Base-by-base conservation (phyloP, 352 stramenopile genomes). In the Pythium graminicola region DNA sequence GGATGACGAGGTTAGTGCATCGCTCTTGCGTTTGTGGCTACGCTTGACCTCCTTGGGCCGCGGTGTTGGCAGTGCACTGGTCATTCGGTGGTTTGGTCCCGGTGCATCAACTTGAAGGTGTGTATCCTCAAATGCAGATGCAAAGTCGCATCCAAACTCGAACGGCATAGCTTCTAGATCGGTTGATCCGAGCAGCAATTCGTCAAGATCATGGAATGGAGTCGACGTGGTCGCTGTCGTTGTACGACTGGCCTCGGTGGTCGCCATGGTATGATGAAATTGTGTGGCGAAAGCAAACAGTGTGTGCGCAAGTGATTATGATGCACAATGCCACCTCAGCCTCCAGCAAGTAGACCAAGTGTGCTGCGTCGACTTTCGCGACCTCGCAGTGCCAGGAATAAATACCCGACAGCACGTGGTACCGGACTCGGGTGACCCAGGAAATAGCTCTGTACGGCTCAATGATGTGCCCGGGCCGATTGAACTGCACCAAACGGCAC, bases 91-190 rank as follows among this genome's bases (percentile, higher is more conserved):
- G 32, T 2, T 35, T 17, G 24, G 52, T 5, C 17, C 45, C 11
- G 24, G 46, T 3, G 45, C 42, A 16, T 61, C 52, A 0, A 47
- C 46, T 9, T 57, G 29, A 17, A 72, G 20, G 24, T 64, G 51
- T 24, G 70, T 72, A 26, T 67, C 67, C 7, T 75, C 67, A 35
- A 75, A 75, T 9, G 54, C 44, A 14, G 54, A 58, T n/a, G 59
- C 64, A 52, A 72, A 75, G 42, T 75, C 67, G 22, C 67, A 75
- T 11, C 63, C 54, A 48, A 75, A 67, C 49, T 75, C 67, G 40
- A 75, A 72, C 33, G 63, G 63, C 22, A 75, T 61, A 24, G 64
- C 45, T 28, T 72, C 63, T 11, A 72, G 53, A 17, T 69, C 54
- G 16, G 54, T 60, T 17, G 54, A 39, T 14, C 64, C 57, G 46